Base-by-base conservation (phyloP, 768 basidiomycete genomes). In the Roridomyces roridus region DNA sequence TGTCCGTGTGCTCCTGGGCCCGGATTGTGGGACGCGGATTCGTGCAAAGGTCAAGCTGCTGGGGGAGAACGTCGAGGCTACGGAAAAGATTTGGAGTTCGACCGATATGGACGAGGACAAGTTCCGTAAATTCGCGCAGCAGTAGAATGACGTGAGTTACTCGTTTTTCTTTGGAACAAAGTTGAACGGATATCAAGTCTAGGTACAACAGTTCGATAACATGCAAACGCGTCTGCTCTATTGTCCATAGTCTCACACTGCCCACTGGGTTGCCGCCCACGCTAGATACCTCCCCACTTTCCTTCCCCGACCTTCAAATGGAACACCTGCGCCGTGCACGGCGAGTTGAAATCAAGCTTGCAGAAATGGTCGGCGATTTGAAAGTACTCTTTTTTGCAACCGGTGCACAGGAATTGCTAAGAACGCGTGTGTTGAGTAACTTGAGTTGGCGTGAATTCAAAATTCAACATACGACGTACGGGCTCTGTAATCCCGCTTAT, bases 71-170 rank as follows among this genome's bases (percentile, higher is more conserved):
- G 47, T 67, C 15, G 57, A 66, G 11, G 65, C 61, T 10, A 60
- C 51, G 25, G 59, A 67, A 51, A 47, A 63, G 3, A 59, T 67
- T 20, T 69, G 65, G 67, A 63, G 49, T 28, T 65, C 65, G 11
- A 70, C 69, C n/a, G 62, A 70, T 28, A 54, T 65, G 48, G 59
- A 57, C 31, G 52, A 58, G 35, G 62, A 61, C 24, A 39, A 54
- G 39, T 37, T 67, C 21, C 39, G 59, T 21, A 28, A 45, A 36
- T 57, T 49, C 44, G 47, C 49, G 7, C 48, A 50, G 20, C 42
- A 57, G 48, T 45, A 36, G 15, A 14, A 45, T 3, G 15, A 28
- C 23, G 10, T n/a, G n/a, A n/a, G n/a, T n/a, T n/a, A n/a, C n/a
- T n/a, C n/a, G n/a, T n/a, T n/a, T n/a, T n/a, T n/a, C n/a, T n/a